Conservation (phyloP, 768 basidiomycete genomes). For the Sporobolomyces roseus region DNA sequence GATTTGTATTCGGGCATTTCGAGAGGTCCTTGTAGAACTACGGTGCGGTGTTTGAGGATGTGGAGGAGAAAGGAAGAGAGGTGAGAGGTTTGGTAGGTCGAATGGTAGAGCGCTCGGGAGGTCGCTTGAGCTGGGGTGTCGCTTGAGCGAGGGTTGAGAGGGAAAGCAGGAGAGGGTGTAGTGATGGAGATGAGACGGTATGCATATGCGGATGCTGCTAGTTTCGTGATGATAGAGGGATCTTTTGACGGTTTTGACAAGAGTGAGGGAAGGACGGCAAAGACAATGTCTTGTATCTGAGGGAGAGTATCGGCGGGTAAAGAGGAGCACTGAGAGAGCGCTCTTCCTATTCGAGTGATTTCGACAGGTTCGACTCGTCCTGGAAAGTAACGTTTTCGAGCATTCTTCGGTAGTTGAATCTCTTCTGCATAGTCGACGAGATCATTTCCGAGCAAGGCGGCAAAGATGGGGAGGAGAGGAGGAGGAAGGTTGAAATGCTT, state of each 20-base stretch:
- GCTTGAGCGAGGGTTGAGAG: constrained; percentile 12
- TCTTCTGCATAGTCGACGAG: constrained; percentile 18
- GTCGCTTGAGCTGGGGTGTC: constrained; percentile 8
- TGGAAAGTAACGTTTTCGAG: not conserved
- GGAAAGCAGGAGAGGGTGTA: constrained; percentile 8
- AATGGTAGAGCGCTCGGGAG: not conserved
- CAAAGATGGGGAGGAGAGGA: constrained; percentile 23
- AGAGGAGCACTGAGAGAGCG: not conserved
- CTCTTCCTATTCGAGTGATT: constrained; percentile 6
- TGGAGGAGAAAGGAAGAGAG: constrained; percentile 20
- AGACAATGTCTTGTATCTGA: constrained; percentile 20
- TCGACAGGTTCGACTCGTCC: constrained; percentile 22
- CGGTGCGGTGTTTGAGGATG: constrained; percentile 32
- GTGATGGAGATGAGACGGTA: constrained; percentile 24
- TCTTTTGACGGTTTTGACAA: constrained; percentile 1
- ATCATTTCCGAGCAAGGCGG: constrained; percentile 39
- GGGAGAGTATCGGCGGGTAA: constrained; percentile 15
- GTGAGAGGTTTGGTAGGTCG: constrained; percentile 15
- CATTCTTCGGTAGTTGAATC: not conserved
- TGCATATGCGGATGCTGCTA: constrained; percentile 17
- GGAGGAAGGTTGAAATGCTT: constrained; percentile 19
- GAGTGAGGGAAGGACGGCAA: constrained; percentile 17
- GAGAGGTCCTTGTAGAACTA: constrained; percentile 9
- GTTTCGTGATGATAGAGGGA: constrained; percentile 15
- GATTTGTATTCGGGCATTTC: constrained; percentile 16